Evolutionary conservation across 495 filamentous ascomycete species (phyloP).

Genomic region (Chaetomium fimeti): DNA sequence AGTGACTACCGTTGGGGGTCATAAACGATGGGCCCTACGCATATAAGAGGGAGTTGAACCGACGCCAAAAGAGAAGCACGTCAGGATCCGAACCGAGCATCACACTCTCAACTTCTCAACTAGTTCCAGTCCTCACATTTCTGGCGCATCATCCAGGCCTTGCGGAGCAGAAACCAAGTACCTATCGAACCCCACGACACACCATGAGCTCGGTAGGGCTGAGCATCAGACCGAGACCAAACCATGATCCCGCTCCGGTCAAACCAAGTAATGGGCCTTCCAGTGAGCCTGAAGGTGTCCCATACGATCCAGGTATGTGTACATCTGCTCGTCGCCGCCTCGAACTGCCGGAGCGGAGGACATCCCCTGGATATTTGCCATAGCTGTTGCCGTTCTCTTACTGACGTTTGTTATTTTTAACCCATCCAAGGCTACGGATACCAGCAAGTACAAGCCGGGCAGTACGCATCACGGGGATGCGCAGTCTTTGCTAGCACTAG

Average conservation of each 20-base stretch:
- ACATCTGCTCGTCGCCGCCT: too few relatives aligned
- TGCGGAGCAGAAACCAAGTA: background rate
- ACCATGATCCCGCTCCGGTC: background rate
- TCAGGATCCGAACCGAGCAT: background rate
- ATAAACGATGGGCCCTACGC: background rate
- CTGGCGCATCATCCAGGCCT: background rate
- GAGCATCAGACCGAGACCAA: background rate
- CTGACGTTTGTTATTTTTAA: background rate
- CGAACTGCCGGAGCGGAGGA: background rate
- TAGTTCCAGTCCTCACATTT: background rate
- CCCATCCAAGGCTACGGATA: slow-evolving; percentile 1
- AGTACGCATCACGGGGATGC: background rate
- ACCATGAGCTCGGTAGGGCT: background rate
- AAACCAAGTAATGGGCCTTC: background rate
- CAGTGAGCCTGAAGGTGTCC: background rate
- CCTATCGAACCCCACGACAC: background rate
- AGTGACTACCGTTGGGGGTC: background rate
- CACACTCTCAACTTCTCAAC: background rate
- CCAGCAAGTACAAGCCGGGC: background rate
- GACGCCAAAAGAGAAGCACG: background rate
- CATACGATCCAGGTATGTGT: background rate
- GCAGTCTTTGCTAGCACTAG: background rate
- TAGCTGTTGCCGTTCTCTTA: background rate
- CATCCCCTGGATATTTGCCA: background rate
- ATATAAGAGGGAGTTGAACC: background rate